These are phyloP conservation scores for Trichoderma reesei DNA, from an alignment of 495 filamentous ascomycete genomes.

Conservation along the genomic window DNA sequence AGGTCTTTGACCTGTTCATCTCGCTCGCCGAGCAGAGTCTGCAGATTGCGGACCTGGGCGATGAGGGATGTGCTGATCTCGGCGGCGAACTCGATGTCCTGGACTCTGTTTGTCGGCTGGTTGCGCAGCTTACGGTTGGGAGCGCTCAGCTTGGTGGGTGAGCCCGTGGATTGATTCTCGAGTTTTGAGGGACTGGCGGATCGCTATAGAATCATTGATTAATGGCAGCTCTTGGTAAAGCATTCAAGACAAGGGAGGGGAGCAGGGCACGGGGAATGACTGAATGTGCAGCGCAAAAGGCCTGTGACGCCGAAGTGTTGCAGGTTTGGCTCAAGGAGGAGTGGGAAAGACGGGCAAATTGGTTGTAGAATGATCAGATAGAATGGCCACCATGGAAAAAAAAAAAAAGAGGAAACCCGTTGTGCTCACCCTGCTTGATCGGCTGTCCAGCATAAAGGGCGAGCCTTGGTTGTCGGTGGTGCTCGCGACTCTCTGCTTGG, in stretches of 20 bases:
- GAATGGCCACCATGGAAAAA: no score
- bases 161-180: constrained; percentile 72
- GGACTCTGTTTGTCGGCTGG: constrained; percentile 71
- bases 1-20: constrained; percentile 73
- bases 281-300: no score
- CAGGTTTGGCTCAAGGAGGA: no score
- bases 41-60: constrained; percentile 78
- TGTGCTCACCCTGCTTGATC: constrained; percentile 41
- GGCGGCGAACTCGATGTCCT: constrained; percentile 93
- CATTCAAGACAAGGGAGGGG: no score
- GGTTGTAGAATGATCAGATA: no score
- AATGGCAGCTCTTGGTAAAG: background rate
- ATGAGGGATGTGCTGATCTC: constrained; percentile 89
- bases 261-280: no score
- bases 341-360: no score
- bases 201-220: constrained; percentile 38
- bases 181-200: constrained; percentile 70
- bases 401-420: background rate
- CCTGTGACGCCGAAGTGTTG: no score
- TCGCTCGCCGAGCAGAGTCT: constrained; percentile 69
- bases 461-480: constrained; percentile 56
- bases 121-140: constrained; percentile 81
- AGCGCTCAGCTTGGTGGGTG: constrained; percentile 81
- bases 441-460: constrained; percentile 48
- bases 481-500: constrained; percentile 66